These are phyloP conservation scores for Verticillium nonalfalfae DNA, from an alignment of 2,329 filamentous ascomycete genomes.

Conservation along the genomic window DNA sequence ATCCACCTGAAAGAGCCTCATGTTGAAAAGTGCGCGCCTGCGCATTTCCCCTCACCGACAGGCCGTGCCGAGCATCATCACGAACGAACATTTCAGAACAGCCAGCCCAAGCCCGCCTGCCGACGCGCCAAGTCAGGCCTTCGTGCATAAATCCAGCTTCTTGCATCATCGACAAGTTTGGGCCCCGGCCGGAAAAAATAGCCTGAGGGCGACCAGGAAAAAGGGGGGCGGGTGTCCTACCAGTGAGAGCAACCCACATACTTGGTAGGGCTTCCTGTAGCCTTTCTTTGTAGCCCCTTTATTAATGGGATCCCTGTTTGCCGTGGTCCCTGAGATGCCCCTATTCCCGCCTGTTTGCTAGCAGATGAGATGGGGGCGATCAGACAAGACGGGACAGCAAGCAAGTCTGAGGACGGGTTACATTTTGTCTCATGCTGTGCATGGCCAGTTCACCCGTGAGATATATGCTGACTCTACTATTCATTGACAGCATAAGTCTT, in stretches of 20 bases:
- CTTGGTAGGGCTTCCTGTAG: constrained; percentile 9
- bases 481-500: too few relatives aligned
- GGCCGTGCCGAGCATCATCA: constrained; percentile 13
- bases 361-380: background rate
- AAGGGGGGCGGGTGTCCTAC: constrained; percentile 4
- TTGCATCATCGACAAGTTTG: constrained; percentile 7
- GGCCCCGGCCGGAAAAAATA: background rate
- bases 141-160: constrained; percentile 9
- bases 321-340: background rate
- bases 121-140: constrained; percentile 10
- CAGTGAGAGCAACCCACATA: constrained; percentile 2
- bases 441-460: background rate
- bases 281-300: constrained; percentile 5
- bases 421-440: background rate
- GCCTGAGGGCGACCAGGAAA: background rate
- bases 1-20: background rate
- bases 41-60: constrained; percentile 19
- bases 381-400: background rate
- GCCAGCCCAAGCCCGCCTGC: constrained; percentile 2
- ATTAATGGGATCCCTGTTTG: background rate
- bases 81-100: constrained; percentile 20
- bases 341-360: background rate
- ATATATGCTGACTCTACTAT: background rate
- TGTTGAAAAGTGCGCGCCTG: constrained; percentile 17
- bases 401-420: background rate